Evolutionary conservation across 768 basidiomycete species (phyloP), one percentile per base, ranked within the genome.

Genomic region (Psilocybe sp.): DNA sequence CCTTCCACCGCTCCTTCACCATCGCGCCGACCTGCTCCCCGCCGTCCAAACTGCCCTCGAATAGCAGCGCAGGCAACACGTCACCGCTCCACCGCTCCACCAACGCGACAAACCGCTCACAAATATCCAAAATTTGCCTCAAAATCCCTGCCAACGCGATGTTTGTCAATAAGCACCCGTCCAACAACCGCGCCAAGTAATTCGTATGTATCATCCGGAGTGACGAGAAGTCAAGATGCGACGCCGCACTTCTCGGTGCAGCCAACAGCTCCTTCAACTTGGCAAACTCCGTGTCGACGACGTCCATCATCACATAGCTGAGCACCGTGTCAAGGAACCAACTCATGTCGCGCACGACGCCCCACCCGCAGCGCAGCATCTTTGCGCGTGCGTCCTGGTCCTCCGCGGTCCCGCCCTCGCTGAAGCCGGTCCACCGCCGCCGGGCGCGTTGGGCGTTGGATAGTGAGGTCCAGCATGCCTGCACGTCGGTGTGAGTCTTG

Each of bases 11-110:
- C 56, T 90, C 87, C 58, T 76, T 76, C 0, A 93, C 89, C 77
- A 89, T 73, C 9, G 73, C 73, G 12, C 92, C 92, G 5, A 90
- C 81, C 56, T 76, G 74, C 47, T 74, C 73, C 5, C 55, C 57
- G 8, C 79, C 76, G 23, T 73, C 74, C 44, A 92, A 60, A 61
- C 87, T 90, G 12, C 89, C 90, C 62, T 93, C 92, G 54, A 84
- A 85, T 36, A 95, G 66, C 40, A 95, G 72, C 0, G 86, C 89
- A 11, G 93, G 93, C 2, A 95, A 70, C 8, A 95, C 82, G 61
- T 95, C 91, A 0, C 92, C 92, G 11, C 91, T 92, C 93, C 93
- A 97, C 46, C 92, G 72, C 66, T 95, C 93, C 0, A 95, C 81
- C 54, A 92, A 84, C 6, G 82, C 91, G n/a, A 86, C 87, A 61